These are phyloP conservation scores for Xylaria castorea DNA, from an alignment of 495 filamentous ascomycete species.

Conservation along the genomic window DNA sequence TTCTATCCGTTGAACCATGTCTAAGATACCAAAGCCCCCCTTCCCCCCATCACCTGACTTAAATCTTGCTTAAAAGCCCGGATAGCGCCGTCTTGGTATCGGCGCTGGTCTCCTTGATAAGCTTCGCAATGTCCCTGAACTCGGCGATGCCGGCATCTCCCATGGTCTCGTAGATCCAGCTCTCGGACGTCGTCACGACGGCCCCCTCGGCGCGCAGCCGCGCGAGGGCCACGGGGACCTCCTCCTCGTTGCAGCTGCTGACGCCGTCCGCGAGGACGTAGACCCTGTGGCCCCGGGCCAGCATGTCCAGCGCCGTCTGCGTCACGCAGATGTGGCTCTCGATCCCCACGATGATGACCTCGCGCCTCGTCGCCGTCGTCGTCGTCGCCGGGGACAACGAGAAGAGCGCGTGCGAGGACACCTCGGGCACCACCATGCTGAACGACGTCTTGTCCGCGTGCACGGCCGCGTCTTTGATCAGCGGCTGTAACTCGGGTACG, in stretches of 20 bases:
- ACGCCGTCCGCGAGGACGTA: constrained; percentile 94
- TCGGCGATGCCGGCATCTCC: constrained; percentile 79
- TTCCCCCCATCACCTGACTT: neutral
- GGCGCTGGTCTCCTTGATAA: constrained; percentile 79
- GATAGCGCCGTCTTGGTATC: constrained; percentile 69
- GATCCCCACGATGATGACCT: constrained; percentile 79
- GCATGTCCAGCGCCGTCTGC: constrained; percentile 85
- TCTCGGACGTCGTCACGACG: constrained; percentile 86
- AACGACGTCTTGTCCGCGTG: constrained; percentile 85
- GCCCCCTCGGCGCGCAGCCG: constrained; percentile 78
- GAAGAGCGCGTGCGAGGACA: constrained; percentile 25
- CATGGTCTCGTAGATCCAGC: constrained; percentile 90
- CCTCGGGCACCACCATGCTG: constrained; percentile 71
- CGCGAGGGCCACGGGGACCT: constrained; percentile 79
- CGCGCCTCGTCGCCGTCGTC: constrained; percentile 27
- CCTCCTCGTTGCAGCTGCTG: constrained; percentile 80
- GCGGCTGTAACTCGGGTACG: constrained; percentile 67
- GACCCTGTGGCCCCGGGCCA: constrained; percentile 76
- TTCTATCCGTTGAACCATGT: neutral
- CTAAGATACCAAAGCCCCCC: neutral
- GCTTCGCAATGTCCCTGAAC: constrained; percentile 73
- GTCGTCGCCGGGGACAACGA: neutral
- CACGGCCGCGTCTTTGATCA: constrained; percentile 47
- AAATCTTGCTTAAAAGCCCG: constrained; percentile 73
- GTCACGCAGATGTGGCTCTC: constrained; percentile 95